A percentile compares a stretch with the other conserved stretches of the same genome.
Evolutionary conservation across 495 filamentous ascomycete species (phyloP).

Genomic region (Neurospora discreta): DNA sequence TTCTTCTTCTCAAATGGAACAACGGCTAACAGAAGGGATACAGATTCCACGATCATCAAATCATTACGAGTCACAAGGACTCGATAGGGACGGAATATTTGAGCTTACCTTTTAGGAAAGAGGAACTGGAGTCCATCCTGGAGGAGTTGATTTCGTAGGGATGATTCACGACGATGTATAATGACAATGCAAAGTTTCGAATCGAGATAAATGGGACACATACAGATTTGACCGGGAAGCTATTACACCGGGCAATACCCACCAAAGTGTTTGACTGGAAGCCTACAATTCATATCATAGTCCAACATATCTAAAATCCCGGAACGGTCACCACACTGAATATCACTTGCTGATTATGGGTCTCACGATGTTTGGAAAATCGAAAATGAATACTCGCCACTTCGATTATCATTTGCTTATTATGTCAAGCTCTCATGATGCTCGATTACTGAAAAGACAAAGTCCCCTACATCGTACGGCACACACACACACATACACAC

Average conservation of each 20-base stretch:
- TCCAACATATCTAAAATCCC: neutral
- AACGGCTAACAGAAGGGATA: constrained; percentile 13
- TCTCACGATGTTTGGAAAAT: too few relatives aligned
- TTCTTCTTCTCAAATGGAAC: too few relatives aligned
- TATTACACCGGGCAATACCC: neutral
- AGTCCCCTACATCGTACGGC: neutral
- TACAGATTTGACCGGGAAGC: neutral
- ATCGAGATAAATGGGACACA: neutral
- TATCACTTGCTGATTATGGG: neutral
- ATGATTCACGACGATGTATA: neutral
- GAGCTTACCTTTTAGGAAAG: constrained; percentile 72
- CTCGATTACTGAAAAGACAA: neutral
- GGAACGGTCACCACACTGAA: neutral
- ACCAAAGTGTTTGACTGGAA: neutral
- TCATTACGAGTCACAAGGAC: constrained; percentile 83
- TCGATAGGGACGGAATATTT: constrained; percentile 72
- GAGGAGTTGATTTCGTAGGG: constrained; percentile 61
- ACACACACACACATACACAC: neutral
- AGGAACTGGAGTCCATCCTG: constrained; percentile 80
- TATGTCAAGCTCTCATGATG: neutral
- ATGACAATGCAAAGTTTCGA: neutral
- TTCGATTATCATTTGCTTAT: neutral
- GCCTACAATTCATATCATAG: neutral
- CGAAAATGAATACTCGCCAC: neutral
- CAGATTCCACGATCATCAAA: constrained; percentile 92